Evolutionary conservation across 192 early-diverging fungal species (phyloP).

Genomic region (Umbelopsis isabellina): DNA sequence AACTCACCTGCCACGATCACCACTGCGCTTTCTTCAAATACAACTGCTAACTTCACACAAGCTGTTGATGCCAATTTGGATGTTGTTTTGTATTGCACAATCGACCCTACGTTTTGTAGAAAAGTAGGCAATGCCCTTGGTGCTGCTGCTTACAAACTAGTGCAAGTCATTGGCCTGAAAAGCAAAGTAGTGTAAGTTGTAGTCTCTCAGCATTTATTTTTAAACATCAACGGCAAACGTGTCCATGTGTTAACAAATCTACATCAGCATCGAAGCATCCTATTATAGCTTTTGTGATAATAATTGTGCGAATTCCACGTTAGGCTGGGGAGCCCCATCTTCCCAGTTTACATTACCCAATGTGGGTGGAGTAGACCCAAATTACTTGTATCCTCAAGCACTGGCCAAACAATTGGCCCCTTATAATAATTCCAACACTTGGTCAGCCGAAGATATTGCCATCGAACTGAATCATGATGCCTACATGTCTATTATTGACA

Average conservation of each 20-base stretch:
- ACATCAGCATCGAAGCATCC: slow-evolving; percentile 19
- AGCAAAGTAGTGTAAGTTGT: slow-evolving; percentile 30
- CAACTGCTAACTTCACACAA: neutral
- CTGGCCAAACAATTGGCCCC: slow-evolving; percentile 23
- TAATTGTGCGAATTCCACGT: slow-evolving; percentile 27
- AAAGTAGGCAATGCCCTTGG: slow-evolving; percentile 27
- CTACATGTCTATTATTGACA: slow-evolving; percentile 6
- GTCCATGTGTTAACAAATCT: neutral
- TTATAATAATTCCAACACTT: slow-evolving; percentile 11
- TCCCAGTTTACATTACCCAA: slow-evolving; percentile 26
- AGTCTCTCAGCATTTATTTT: neutral
- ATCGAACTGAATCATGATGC: slow-evolving; percentile 24
- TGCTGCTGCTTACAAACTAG: slow-evolving; percentile 33
- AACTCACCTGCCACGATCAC: slow-evolving; percentile 13
- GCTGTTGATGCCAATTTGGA: neutral
- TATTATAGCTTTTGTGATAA: slow-evolving; percentile 35
- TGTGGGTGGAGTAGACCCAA: slow-evolving; percentile 9
- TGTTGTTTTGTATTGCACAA: slow-evolving; percentile 19
- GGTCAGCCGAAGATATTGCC: slow-evolving; percentile 5
- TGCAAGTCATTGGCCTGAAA: slow-evolving; percentile 31
- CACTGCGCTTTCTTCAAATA: slow-evolving; percentile 9
- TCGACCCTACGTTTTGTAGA: slow-evolving; percentile 32
- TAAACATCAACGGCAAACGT: too few relatives aligned
- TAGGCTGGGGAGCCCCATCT: slow-evolving; percentile 32
- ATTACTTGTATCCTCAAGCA: slow-evolving; percentile 23